Evolutionary conservation across 2,329 filamentous ascomycete species (phyloP).

Genomic region (Monosporascus ibericus): DNA sequence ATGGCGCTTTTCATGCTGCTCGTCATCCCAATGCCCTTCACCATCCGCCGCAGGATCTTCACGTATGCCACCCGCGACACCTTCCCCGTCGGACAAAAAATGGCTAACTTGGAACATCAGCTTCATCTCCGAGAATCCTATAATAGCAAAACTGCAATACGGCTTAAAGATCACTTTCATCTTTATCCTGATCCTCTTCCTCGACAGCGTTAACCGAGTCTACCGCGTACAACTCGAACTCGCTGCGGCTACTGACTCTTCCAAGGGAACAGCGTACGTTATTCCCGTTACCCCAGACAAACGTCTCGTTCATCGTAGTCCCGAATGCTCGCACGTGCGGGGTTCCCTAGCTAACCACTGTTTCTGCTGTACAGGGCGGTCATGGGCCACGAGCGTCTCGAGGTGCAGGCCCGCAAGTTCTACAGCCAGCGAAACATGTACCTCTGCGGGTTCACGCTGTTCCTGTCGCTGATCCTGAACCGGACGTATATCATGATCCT

Average conservation of each 20-base stretch:
- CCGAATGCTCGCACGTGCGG: too few species aligned
- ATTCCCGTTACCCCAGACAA: not conserved
- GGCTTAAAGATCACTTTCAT: slow-evolving; percentile 98
- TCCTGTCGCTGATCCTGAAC: slow-evolving; percentile 97
- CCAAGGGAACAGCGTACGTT: slow-evolving; percentile 40
- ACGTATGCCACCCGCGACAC: slow-evolving; percentile 38
- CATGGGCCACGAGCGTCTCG: slow-evolving; percentile 89
- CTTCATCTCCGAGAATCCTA: slow-evolving; percentile 85
- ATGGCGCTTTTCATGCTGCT: slow-evolving; percentile 76
- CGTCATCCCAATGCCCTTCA: slow-evolving; percentile 84
- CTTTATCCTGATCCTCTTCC: slow-evolving; percentile 96
- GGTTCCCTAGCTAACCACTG: slow-evolving; percentile 3
- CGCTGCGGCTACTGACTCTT: slow-evolving; percentile 61
- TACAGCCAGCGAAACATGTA: slow-evolving; percentile 99
- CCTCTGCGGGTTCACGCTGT: slow-evolving; percentile 97
- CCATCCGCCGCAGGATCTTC: slow-evolving; percentile 78
- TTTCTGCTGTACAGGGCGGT: slow-evolving; percentile 41
- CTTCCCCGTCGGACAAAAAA: not conserved
- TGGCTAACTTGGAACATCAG: slow-evolving; percentile 32
- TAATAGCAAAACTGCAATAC: slow-evolving; percentile 91
- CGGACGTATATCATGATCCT: slow-evolving; percentile 98
- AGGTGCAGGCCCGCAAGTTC: slow-evolving; percentile 99
- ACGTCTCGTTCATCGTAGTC: too few species aligned
- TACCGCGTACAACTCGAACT: slow-evolving; percentile 95
- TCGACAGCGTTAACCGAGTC: slow-evolving; percentile 92